These are phyloP conservation scores for Kuraishia borneana DNA, from an alignment of 805 yeast genomes.

Conservation along the genomic window DNA sequence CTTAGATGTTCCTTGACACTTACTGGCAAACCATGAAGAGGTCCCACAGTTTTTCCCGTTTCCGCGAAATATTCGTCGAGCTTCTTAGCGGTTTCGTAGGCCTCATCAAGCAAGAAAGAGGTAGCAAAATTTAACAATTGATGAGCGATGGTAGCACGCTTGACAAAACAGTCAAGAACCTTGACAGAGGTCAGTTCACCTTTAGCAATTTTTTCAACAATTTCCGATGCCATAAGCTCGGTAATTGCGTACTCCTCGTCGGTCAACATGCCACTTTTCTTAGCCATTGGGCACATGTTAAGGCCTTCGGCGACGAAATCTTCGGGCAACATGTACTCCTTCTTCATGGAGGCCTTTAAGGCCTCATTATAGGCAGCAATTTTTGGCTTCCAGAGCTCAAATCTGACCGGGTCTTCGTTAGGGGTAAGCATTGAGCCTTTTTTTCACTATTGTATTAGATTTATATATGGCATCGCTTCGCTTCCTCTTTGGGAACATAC, in stretches of 20 bases:
- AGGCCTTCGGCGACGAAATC: conserved; percentile 7
- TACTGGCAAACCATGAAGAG: conserved; percentile 60
- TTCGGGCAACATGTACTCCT: conserved; percentile 13
- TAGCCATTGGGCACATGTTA: conserved; percentile 5
- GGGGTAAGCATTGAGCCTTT: no score
- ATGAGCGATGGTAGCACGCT: conserved; percentile 53
- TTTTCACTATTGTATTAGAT: no score
- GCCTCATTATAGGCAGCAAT: conserved; percentile 18
- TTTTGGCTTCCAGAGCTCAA: conserved; percentile 19
- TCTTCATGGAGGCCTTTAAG: conserved; percentile 14
- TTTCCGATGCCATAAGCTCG: conserved; percentile 26
- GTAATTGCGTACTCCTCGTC: conserved; percentile 30
- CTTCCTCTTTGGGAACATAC: no score
- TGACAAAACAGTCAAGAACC: conserved; percentile 53
- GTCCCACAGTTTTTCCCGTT: conserved; percentile 47
- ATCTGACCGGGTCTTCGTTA: not conserved
- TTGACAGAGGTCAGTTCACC: conserved; percentile 37
- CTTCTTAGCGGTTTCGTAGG: conserved; percentile 41
- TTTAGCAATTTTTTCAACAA: conserved; percentile 30
- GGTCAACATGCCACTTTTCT: conserved; percentile 15
- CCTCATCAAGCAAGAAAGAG: conserved; percentile 52
- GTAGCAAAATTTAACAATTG: conserved; percentile 43
- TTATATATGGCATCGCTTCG: no score
- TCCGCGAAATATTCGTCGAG: conserved; percentile 39
- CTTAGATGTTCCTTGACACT: conserved; percentile 59